Evolutionary conservation across 2,329 filamentous ascomycete genomes (phyloP), one percentile per base, ranked within the genome.

Genomic region (Lithohypha guttulata): DNA sequence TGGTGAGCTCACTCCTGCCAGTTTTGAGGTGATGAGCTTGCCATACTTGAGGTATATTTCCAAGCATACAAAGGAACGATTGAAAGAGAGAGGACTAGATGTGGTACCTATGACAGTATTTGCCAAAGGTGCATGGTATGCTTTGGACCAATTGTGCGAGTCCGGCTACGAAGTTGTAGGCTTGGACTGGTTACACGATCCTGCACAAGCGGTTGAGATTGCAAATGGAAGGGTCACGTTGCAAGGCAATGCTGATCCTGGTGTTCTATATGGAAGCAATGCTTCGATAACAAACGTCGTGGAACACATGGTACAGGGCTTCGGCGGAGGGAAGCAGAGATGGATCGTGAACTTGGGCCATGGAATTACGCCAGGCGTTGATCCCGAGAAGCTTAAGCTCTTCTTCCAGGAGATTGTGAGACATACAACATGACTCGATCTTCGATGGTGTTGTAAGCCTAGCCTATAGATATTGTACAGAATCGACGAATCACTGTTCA

Each of bases 291-390:
- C 85, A 3, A 68, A 73, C 48, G 81, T 79, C 0, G 87, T 95
- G 6, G 72, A 89, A 61, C 70, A 79, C 32, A 94, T 95, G 82
- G 84, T 93, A 1, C 66, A 78, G 45, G 89, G 89, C 0, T 98
- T 96, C 56, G 71, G 72, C 44, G 77, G 79, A 46, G 81, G 81
- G 39, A 89, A 86, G 62, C 78, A 87, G 60, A 84, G 89, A 27
- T 98, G 91, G 89, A 96, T 98, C 52, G 85, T 84, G 33, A 98
- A 98, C 59, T 71, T 98, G 46, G 91, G 91, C 6, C 91, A 98
- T 58, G 91, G 91, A 84, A 86, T 98, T 48, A 98, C 91, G 21
- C 91, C 91, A 1, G 81, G 87, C 48, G 91, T 98, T 39, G 82
- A 96, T 52, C 91, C 91, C 0, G 86, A 96, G 34, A 80, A 94